Percentiles rank a stretch among this genome's conserved stretches.
Conservation (phyloP, 1,284 basidiomycete species). For the Tylopilus sp. region DNA sequence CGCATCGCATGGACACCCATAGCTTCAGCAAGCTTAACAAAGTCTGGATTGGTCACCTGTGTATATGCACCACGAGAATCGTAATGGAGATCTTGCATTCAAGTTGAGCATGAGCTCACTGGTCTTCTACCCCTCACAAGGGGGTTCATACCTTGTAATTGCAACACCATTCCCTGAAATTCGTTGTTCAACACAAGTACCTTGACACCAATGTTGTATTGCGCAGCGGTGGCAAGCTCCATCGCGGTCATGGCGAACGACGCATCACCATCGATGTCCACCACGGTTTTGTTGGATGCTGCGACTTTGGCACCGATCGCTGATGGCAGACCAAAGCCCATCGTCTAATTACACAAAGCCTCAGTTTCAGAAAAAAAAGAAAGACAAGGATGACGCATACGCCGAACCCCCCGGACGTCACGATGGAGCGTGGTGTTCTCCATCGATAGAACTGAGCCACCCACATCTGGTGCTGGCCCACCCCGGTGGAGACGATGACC, state of each 20-base stretch:
- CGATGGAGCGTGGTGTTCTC: conserved; percentile 89
- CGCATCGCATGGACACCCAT: conserved; percentile 95
- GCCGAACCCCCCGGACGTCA: conserved; percentile 96
- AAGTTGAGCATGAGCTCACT: conserved; percentile 11
- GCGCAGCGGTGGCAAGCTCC: conserved; percentile 95
- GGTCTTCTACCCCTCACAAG: background rate
- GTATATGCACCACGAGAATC: conserved; percentile 95
- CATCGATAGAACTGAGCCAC: conserved; percentile 96
- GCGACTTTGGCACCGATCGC: conserved; percentile 98
- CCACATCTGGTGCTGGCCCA: conserved; percentile 99
- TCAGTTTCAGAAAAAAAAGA: conserved; percentile 13
- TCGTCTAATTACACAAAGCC: conserved; percentile 67
- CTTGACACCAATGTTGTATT: conserved; percentile 95
- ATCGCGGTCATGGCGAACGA: conserved; percentile 99
- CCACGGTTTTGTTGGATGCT: conserved; percentile 91
- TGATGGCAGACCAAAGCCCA: conserved; percentile 97
- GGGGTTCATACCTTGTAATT: conserved; percentile 88
- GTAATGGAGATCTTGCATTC: conserved; percentile 96
- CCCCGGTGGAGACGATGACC: conserved; percentile 92
- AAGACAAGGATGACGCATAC: conserved; percentile 57
- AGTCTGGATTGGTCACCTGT: conserved; percentile 94
- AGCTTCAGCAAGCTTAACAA: conserved; percentile 86
- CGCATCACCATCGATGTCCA: conserved; percentile 98
- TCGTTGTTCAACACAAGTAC: conserved; percentile 92
- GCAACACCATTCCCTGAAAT: conserved; percentile 98